Evolutionary conservation across 805 yeast genomes (phyloP), one percentile per base, ranked within the genome.

Genomic region (Candida oleophila): DNA sequence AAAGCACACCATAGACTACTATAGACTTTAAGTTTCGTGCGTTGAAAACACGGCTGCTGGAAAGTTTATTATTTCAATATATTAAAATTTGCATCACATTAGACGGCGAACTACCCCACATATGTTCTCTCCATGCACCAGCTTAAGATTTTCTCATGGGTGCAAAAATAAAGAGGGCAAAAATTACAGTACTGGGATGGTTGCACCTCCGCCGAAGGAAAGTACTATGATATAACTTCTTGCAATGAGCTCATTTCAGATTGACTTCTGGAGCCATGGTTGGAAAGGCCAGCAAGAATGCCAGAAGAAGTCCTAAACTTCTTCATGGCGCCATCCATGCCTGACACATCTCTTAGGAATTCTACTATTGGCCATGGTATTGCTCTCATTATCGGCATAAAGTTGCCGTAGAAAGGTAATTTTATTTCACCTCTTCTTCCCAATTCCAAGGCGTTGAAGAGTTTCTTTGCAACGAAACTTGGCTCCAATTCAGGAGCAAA

Each of bases 401-500:
- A 66, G 52, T 83, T 80, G 1, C 89, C 90, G 63, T 91, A 92
- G 38, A 84, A 69, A 0, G 98, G 97, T 25, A 82, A 54, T 51
- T 77, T 83, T 40, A 91, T 76, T 46, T 83, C 87, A 2, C 91
- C 89, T 35, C 84, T 62, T 47, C 75, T 68, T 4, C 94, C 94
- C 42, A 74, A 58, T 42, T 74, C 77, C 28, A 89, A 66, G 0
- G 88, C 80, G 3, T 63, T 58, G 15, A 83, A 68, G 2, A 91
- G 76, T 34, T 69, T 68, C 2, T 57, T 56, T 0, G 97, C 96
- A 14, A 90, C 84, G 49, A 73, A 73, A 7, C 56, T 58, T 0
- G 94, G 90, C 15, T 85, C 84, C 33, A 91, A 69, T 49, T 86
- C 87, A 0, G 97, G 98, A 0, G 98, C 98, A 5, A 91, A 61